phyloP scores from a whole-genome alignment of 768 basidiomycete genomes.

The Panaeolus papilionaceus region DNA sequence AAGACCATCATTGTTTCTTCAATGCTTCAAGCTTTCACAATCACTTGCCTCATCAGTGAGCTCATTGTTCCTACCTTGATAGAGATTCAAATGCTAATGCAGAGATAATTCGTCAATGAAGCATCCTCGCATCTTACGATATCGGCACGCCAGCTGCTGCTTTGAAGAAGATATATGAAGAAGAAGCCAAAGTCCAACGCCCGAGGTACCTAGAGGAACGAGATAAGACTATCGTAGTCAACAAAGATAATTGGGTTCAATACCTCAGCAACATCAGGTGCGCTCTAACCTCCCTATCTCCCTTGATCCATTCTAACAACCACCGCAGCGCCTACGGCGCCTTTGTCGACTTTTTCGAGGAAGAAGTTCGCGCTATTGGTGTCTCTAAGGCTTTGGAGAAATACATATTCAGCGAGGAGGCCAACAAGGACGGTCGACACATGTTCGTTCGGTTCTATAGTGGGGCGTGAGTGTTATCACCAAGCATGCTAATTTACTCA shows the following conservation, averaged over 20 bases:
- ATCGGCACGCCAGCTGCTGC: conserved; percentile 53
- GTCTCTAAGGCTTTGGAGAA: conserved; percentile 47
- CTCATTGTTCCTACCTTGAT: background rate
- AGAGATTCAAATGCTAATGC: background rate
- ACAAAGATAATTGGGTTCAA: conserved; percentile 53
- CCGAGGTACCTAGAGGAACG: conserved; percentile 45
- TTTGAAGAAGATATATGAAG: conserved; percentile 55
- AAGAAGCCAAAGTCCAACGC: conserved; percentile 42
- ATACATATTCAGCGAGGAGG: conserved; percentile 49
- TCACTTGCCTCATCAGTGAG: conserved; percentile 66
- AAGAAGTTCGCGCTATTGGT: conserved; percentile 44
- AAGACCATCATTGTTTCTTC: conserved; percentile 58
- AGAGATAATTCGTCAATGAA: conserved; percentile 25
- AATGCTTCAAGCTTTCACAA: conserved; percentile 52
- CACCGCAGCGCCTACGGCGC: conserved; percentile 42
- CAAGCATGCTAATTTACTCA: background rate
- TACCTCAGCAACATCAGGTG: conserved; percentile 57
- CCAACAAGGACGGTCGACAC: conserved; percentile 36
- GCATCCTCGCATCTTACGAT: conserved; percentile 62
- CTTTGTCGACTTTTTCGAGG: conserved; percentile 46
- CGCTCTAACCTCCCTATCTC: background rate
- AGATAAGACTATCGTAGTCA: conserved; percentile 42
- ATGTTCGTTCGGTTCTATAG: conserved; percentile 44
- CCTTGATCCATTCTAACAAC: background rate
- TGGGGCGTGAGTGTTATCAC: conserved; percentile 38